These are phyloP conservation scores for Suillus plorans DNA, from an alignment of 768 basidiomycete genomes.

Conservation along the genomic window DNA sequence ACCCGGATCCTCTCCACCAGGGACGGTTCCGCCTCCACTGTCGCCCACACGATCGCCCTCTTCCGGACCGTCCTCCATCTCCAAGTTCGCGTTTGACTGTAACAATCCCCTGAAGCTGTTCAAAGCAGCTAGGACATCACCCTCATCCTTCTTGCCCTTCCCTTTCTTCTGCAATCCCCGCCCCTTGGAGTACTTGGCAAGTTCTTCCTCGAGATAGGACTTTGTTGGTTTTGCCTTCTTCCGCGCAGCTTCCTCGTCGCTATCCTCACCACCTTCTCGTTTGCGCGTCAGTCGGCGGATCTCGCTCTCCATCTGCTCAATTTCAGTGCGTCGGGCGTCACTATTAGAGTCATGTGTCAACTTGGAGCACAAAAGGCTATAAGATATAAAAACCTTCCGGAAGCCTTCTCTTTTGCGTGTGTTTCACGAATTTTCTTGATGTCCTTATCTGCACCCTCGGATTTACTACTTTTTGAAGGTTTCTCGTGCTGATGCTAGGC, in stretches of 20 bases:
- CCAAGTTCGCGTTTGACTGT: constrained; percentile 41
- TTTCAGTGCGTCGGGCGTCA: constrained; percentile 66
- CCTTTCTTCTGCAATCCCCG: constrained; percentile 57
- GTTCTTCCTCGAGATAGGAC: constrained; percentile 78
- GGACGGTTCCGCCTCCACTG: constrained; percentile 14
- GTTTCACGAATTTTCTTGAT: constrained; percentile 73
- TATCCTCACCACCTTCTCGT: constrained; percentile 54
- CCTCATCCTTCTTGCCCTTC: constrained; percentile 68
- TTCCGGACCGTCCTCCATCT: constrained; percentile 21
- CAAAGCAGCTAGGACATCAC: constrained; percentile 65
- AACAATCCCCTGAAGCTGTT: constrained; percentile 73
- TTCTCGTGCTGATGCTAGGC: constrained; percentile 19
- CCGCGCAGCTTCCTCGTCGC: constrained; percentile 60
- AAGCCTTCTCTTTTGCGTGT: constrained; percentile 69
- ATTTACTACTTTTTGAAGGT: constrained; percentile 36
- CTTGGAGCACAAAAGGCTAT: not conserved
- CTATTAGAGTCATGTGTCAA: constrained; percentile 34
- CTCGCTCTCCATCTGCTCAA: constrained; percentile 86
- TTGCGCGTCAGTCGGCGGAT: constrained; percentile 75
- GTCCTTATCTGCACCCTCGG: constrained; percentile 41
- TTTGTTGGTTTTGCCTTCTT: constrained; percentile 57
- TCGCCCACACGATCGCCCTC: constrained; percentile 16
- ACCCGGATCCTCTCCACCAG: constrained; percentile 42
- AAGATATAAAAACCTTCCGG: constrained; percentile 48
- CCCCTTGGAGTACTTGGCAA: constrained; percentile 75